Percentiles rank a stretch among this genome's conserved stretches.
phyloP scores from a whole-genome alignment of 164 flowering plant genomes.

The Paratinospora sagittata region DNA sequence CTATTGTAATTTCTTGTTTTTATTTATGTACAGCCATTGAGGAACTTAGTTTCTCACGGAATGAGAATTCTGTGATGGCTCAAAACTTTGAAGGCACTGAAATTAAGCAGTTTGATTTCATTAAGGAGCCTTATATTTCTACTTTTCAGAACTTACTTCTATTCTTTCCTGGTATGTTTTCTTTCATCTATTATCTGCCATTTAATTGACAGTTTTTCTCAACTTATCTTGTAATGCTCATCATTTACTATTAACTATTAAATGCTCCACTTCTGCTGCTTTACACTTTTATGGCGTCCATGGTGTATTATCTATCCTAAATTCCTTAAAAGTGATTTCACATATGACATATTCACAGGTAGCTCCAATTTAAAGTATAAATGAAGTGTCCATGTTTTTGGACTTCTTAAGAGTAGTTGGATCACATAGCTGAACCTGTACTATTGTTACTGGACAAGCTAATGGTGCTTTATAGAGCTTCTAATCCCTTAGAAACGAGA shows the following conservation, averaged over 20 bases:
- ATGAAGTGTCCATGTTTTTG: background rate
- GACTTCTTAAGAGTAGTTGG: background rate
- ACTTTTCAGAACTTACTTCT: slow-evolving; percentile 53
- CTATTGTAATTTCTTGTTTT: too few relatives aligned
- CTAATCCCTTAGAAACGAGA: too few relatives aligned
- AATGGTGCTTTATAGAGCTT: too few relatives aligned
- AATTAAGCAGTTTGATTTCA: slow-evolving; percentile 37
- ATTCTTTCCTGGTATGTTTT: slow-evolving; percentile 59
- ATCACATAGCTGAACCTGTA: background rate
- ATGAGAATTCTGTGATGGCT: slow-evolving; percentile 15
- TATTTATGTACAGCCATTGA: slow-evolving; percentile 46
- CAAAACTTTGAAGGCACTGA: slow-evolving; percentile 24
- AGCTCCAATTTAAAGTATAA: background rate
- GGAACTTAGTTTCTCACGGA: slow-evolving; percentile 26
- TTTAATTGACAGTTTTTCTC: background rate
- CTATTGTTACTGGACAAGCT: background rate
- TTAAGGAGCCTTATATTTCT: slow-evolving; percentile 47
- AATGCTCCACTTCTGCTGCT: too few relatives aligned
- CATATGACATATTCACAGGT: background rate
- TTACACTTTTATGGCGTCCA: too few relatives aligned
- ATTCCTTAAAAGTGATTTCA: too few relatives aligned
- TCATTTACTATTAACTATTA: background rate
- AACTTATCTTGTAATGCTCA: background rate
- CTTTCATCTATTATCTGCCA: background rate
- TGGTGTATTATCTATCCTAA: too few relatives aligned